Base-by-base conservation (phyloP, 768 basidiomycete species). In the Tephrocybe sp. region DNA sequence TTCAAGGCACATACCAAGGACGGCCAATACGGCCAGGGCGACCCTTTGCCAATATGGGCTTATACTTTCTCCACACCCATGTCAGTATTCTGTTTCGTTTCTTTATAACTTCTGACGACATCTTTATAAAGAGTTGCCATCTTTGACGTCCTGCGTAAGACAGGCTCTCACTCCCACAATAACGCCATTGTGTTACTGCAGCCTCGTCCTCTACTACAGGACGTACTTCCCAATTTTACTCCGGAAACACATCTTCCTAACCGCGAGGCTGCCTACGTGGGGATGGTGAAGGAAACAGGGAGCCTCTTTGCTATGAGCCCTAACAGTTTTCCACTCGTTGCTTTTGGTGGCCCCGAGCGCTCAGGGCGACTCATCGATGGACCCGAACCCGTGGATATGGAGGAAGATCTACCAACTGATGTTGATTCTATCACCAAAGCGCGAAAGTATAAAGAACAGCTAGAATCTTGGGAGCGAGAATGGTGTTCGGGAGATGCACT, bases 251-350 rank as follows among this genome's bases (percentile, higher is more conserved):
- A 54, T 9, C 68, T 76, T 22, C 77, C 75, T 3, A 78, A 82
- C 44, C 66, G 75, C 5, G 78, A 85, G 24, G 77, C 81, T 0
- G 92, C 92, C 1, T 97, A 88, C 63, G 83, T 98, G 16, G 93
- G 93, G 2, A 69, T 89, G 15, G 78, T 93, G 13, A 78, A 82
- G 38, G 82, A 85, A 60, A 80, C 79, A 0, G 83, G 78, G 2
- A 88, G 87, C 34, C 74, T 97, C 1, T 96, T 84, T 58, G 93
- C 90, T 16, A 87, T 98, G 82, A 89, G 88, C 54, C 86, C 89
- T 0, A 74, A 79, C 9, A 79, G 78, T 7, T 98, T 81, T 62
- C 96, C 95, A 0, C 75, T 98, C 9, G 87, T 96, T 51, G 83
- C 80, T 4, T 90, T 92, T 58, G 77, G 82, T 2, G 66, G 68